Conservation (phyloP, 1,139 yeast genomes). For the Meyerozyma elateridarum region DNA sequence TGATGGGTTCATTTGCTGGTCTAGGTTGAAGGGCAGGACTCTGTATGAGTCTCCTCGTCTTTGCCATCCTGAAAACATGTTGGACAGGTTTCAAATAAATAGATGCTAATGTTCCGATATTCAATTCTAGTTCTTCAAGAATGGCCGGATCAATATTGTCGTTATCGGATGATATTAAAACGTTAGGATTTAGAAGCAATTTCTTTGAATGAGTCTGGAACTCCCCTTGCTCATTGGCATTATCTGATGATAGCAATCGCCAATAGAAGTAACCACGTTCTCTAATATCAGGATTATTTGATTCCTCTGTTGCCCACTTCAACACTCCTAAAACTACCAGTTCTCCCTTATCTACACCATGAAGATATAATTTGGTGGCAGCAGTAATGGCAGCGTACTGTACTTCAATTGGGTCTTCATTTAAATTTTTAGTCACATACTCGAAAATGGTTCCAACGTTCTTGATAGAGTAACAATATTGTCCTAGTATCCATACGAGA, state of each 20-base stretch:
- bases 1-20: not conserved
- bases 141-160: conserved; percentile 67
- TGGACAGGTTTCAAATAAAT: conserved; percentile 79
- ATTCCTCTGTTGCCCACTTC: conserved; percentile 70
- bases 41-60: conserved; percentile 45
- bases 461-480: conserved; percentile 51
- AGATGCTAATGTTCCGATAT: conserved; percentile 78
- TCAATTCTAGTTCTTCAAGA: conserved; percentile 76
- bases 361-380: conserved; percentile 61
- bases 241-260: conserved; percentile 61
- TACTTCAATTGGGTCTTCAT: conserved; percentile 65
- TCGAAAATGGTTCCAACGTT: conserved; percentile 44
- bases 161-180: conserved; percentile 62
- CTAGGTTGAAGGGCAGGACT: conserved; percentile 60
- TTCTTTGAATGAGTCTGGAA: conserved; percentile 45
- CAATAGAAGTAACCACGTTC: conserved; percentile 85
- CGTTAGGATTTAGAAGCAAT: conserved; percentile 57
- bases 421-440: conserved; percentile 43
- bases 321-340: conserved; percentile 53
- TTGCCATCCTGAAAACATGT: conserved; percentile 70
- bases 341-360: conserved; percentile 54
- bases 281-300: conserved; percentile 74
- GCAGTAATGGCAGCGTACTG: conserved; percentile 75
- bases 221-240: conserved; percentile 18
- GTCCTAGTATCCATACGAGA: conserved; percentile 81